A percentile compares a stretch with the other conserved stretches of the same genome.
Evolutionary conservation across 176 grass and related monocot genomes (phyloP).

Genomic region (Musa schizocarpa): DNA sequence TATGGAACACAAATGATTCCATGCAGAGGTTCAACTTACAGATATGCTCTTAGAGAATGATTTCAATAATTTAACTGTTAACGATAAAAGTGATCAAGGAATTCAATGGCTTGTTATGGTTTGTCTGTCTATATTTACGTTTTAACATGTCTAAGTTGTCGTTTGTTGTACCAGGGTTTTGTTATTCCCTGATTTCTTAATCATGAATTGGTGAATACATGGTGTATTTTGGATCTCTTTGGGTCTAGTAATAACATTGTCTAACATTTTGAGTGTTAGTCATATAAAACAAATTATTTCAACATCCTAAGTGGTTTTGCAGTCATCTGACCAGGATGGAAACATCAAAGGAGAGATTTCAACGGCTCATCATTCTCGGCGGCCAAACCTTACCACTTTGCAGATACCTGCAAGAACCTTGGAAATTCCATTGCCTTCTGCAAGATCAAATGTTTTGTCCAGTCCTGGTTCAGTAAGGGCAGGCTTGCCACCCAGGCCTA

Average conservation of each 20-base stretch:
- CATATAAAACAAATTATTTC: not conserved
- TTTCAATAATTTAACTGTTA: not conserved
- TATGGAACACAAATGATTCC: too few species aligned
- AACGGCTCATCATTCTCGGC: conserved; percentile 14
- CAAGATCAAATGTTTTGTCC: conserved; percentile 43
- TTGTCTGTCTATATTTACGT: too few species aligned
- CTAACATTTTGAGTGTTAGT: not conserved
- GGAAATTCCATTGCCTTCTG: conserved; percentile 34
- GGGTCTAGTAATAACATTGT: not conserved
- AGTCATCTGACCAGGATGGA: conserved; percentile 19
- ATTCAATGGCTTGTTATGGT: not conserved
- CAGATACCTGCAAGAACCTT: conserved; percentile 80
- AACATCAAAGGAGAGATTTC: conserved; percentile 6
- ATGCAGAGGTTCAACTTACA: too few species aligned
- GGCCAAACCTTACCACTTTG: conserved; percentile 42
- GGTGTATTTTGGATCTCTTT: not conserved
- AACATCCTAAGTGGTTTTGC: not conserved
- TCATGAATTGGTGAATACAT: not conserved
- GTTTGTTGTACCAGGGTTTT: not conserved
- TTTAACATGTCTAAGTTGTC: too few species aligned
- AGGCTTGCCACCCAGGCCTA: conserved; percentile 64
- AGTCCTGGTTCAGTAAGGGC: conserved; percentile 54
- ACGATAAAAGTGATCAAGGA: not conserved
- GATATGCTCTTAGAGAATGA: not conserved
- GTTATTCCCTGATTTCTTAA: not conserved